Evolutionary conservation across 805 yeast species (phyloP).

Genomic region (Wickerhamomyces rabaulensis): DNA sequence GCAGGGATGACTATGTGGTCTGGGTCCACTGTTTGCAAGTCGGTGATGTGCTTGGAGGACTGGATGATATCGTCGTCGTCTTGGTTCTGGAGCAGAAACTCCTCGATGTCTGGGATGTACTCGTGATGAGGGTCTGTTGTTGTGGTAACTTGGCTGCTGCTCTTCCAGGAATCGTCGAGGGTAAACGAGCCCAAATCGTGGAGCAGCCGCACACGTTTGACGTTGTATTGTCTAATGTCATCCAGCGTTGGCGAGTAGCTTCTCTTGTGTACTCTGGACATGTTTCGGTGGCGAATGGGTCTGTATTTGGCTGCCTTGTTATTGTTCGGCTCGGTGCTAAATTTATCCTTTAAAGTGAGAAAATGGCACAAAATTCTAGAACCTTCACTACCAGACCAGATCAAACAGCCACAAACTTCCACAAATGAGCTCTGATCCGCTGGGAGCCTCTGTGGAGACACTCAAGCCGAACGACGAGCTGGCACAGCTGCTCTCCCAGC

Average conservation of each 20-base stretch:
- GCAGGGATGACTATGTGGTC: neutral
- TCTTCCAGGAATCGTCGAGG: conserved; percentile 5
- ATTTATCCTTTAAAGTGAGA: neutral
- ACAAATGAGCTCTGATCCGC: neutral
- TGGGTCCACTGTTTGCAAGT: neutral
- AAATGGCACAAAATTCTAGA: conserved; percentile 1
- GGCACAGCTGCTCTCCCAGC: neutral
- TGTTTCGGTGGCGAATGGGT: neutral
- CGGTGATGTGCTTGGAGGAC: neutral
- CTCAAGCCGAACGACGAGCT: neutral
- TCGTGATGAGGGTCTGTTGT: neutral
- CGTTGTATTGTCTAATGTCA: conserved; percentile 22
- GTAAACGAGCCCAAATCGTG: conserved; percentile 28
- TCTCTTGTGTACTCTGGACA: neutral
- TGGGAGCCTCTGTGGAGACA: neutral
- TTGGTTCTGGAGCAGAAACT: conserved; percentile 12
- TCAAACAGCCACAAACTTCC: neutral
- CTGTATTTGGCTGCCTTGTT: too few relatives aligned
- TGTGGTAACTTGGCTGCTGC: neutral
- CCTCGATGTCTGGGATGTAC: conserved; percentile 11
- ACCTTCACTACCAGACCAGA: neutral
- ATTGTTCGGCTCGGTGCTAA: neutral
- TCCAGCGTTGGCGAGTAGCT: conserved; percentile 14
- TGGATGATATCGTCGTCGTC: conserved; percentile 11
- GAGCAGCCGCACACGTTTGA: conserved; percentile 27